Percentiles rank a stretch among this genome's conserved stretches.
phyloP scores from a whole-genome alignment of 345 rosid genomes.

The Syzygium grande region DNA sequence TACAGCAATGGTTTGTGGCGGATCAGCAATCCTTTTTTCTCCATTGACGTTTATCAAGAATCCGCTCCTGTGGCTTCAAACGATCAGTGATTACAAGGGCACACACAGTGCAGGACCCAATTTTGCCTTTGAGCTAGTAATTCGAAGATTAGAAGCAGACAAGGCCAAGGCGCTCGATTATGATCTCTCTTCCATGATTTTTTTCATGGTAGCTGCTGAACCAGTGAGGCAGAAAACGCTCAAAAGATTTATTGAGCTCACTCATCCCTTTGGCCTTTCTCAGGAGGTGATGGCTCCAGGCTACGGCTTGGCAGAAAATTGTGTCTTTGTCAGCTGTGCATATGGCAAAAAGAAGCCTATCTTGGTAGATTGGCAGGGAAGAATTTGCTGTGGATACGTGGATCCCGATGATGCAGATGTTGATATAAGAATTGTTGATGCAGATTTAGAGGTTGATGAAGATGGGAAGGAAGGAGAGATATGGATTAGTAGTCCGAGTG shows the following conservation, averaged over 20 bases:
- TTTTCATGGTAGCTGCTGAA: slow-evolving; percentile 72
- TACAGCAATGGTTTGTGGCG: slow-evolving; percentile 58
- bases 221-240: slow-evolving; percentile 57
- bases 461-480: slow-evolving; percentile 59
- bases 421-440: slow-evolving; percentile 43
- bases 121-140: slow-evolving; percentile 52
- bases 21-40: slow-evolving; percentile 48
- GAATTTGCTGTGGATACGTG: slow-evolving; percentile 58
- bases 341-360: slow-evolving; percentile 52
- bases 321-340: slow-evolving; percentile 69
- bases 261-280: slow-evolving; percentile 49
- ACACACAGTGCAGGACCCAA: slow-evolving; percentile 81
- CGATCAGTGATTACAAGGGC: slow-evolving; percentile 39
- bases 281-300: slow-evolving; percentile 73
- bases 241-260: slow-evolving; percentile 46
- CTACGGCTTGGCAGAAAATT: slow-evolving; percentile 69
- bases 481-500: slow-evolving; percentile 59
- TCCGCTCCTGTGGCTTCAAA: slow-evolving; percentile 64
- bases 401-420: slow-evolving; percentile 26
- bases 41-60: slow-evolving; percentile 53
- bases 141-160: slow-evolving; percentile 46
- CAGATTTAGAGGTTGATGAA: slow-evolving; percentile 34
- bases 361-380: slow-evolving; percentile 58
- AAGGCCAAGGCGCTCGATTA: slow-evolving; percentile 23
- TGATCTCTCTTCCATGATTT: slow-evolving; percentile 57